phyloP scores from a whole-genome alignment of 805 yeast species.

The Suhomyces faveliae region DNA sequence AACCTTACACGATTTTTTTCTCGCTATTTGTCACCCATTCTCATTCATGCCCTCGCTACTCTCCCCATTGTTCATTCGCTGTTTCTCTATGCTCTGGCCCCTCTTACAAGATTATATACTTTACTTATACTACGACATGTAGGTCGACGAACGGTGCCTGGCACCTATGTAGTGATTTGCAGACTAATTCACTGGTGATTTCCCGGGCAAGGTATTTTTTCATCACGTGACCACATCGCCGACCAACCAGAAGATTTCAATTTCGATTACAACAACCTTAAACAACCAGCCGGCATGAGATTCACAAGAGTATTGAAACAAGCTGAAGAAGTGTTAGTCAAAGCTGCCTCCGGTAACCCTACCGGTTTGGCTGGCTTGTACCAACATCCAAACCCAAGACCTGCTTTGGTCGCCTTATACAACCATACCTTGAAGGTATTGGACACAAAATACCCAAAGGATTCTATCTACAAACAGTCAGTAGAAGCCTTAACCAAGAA shows the following conservation, averaged over 20 bases:
- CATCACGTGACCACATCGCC: constrained; percentile 1
- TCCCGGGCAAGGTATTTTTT: too few species aligned
- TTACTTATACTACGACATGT: too few species aligned
- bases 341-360: constrained; percentile 62
- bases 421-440: constrained; percentile 63
- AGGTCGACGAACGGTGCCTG: too few species aligned
- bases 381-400: constrained; percentile 83
- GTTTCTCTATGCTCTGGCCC: too few species aligned
- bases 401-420: constrained; percentile 70
- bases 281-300: constrained; percentile 29
- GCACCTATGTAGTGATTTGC: too few species aligned
- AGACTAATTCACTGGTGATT: too few species aligned
- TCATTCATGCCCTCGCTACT: too few species aligned
- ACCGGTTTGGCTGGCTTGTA: constrained; percentile 78
- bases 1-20: too few species aligned
- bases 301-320: constrained; percentile 41
- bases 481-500: constrained; percentile 69
- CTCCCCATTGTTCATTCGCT: too few species aligned
- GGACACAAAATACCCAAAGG: constrained; percentile 60
- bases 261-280: not conserved
- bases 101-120: too few species aligned
- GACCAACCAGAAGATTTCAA: constrained; percentile 10
- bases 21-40: too few species aligned
- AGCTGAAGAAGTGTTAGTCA: constrained; percentile 55
- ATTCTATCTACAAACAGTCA: constrained; percentile 73